These are phyloP conservation scores for Xerophyta viscosa DNA, from an alignment of 106 monocot species.

Conservation along the genomic window DNA sequence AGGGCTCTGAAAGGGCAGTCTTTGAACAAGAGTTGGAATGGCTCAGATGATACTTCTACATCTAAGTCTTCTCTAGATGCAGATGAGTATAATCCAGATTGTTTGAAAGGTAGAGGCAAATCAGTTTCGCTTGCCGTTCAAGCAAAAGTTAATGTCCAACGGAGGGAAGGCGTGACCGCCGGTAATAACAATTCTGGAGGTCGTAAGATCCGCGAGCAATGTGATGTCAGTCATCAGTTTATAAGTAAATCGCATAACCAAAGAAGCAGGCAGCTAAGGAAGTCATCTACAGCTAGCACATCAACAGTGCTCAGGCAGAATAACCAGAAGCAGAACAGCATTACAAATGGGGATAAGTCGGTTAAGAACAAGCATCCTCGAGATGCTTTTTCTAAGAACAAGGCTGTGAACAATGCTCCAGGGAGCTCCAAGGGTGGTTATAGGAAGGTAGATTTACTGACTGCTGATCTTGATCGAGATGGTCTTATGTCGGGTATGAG, in stretches of 20 bases:
- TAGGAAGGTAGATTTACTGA: neutral
- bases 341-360: constrained; percentile 23
- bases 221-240: constrained; percentile 22
- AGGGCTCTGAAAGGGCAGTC: constrained; percentile 26
- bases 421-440: constrained; percentile 20
- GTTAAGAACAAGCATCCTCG: constrained; percentile 14
- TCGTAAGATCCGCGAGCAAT: constrained; percentile 22
- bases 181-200: constrained; percentile 10
- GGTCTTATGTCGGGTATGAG: constrained; percentile 6
- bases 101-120: constrained; percentile 32
- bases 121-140: constrained; percentile 66
- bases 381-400: constrained; percentile 37
- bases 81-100: constrained; percentile 9
- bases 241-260: constrained; percentile 25
- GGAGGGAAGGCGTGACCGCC: constrained; percentile 35
- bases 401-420: constrained; percentile 25
- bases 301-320: constrained; percentile 63
- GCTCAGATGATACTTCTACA: constrained; percentile 25
- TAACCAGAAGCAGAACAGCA: constrained; percentile 75
- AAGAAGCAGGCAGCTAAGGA: constrained; percentile 37
- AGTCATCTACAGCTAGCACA: constrained; percentile 12
- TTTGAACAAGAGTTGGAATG: constrained; percentile 30
- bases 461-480: constrained; percentile 1
- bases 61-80: constrained; percentile 21
- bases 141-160: constrained; percentile 73